A percentile compares a stretch with the other conserved stretches of the same genome.
Evolutionary conservation across 2,329 filamentous ascomycete species (phyloP).

Genomic region (Scedosporium boydii): DNA sequence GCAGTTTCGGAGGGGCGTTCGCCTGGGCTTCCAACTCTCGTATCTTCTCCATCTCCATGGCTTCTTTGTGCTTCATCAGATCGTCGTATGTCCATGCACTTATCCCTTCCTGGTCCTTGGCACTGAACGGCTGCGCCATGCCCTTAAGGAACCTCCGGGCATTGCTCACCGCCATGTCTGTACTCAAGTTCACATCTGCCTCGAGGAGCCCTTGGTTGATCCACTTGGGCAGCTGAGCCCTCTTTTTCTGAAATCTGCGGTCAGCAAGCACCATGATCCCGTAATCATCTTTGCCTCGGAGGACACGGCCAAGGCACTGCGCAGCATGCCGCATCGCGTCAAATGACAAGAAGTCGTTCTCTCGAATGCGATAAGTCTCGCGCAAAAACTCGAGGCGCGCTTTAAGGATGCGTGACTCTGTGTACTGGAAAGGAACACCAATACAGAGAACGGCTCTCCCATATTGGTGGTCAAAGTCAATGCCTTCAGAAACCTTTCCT

Average conservation of each 20-base stretch:
- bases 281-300: slow-evolving; percentile 96
- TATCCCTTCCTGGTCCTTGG: slow-evolving; percentile 80
- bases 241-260: slow-evolving; percentile 85
- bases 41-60: slow-evolving; percentile 60
- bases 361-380: slow-evolving; percentile 91
- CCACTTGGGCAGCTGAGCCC: slow-evolving; percentile 88
- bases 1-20: slow-evolving; percentile 20
- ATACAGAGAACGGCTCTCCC: slow-evolving; percentile 93
- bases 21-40: slow-evolving; percentile 44
- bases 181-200: slow-evolving; percentile 80
- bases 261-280: slow-evolving; percentile 99
- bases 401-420: slow-evolving; percentile 92
- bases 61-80: slow-evolving; percentile 67
- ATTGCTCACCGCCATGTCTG: slow-evolving; percentile 85
- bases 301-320: slow-evolving; percentile 87
- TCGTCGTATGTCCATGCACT: slow-evolving; percentile 84
- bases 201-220: slow-evolving; percentile 83
- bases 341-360: slow-evolving; percentile 97
- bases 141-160: slow-evolving; percentile 82
- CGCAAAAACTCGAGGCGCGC: slow-evolving; percentile 91
- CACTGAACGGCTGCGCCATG: slow-evolving; percentile 85
- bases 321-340: slow-evolving; percentile 99
- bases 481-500: slow-evolving; percentile 95
- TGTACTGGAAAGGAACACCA: slow-evolving; percentile 97
- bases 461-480: slow-evolving; percentile 99